These are phyloP conservation scores for Chlamydomonas schloesseri DNA, from an alignment of 139 green algal genomes.

Conservation along the genomic window DNA sequence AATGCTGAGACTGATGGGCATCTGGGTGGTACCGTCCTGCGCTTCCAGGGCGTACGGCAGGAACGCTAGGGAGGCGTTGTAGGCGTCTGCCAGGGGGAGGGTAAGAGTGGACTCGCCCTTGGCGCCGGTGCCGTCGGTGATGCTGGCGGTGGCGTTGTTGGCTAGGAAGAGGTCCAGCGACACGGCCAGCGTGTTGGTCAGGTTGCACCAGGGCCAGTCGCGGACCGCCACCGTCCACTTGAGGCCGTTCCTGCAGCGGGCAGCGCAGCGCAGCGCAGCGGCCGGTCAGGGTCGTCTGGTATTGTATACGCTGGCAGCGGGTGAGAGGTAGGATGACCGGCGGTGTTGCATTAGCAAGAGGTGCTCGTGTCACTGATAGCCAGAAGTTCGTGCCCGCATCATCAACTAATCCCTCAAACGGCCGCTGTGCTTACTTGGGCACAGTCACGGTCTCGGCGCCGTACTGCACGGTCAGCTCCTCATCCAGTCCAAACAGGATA, in stretches of 20 bases:
- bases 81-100: background rate
- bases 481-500: constrained; percentile 32
- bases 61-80: background rate
- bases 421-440: no score
- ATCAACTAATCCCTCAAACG: no score
- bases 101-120: background rate
- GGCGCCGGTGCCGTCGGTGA: background rate
- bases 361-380: no score
- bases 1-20: no score
- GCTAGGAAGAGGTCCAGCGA: background rate
- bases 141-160: background rate
- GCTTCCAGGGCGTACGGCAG: background rate
- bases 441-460: background rate
- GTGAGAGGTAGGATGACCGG: no score
- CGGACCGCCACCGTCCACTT: constrained; percentile 17
- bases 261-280: no score
- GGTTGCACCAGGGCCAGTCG: constrained; percentile 37
- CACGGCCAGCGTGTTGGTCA: background rate
- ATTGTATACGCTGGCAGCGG: no score
- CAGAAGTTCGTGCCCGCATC: no score
- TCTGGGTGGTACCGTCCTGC: background rate
- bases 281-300: no score
- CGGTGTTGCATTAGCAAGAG: no score
- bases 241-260: constrained; percentile 30
- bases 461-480: constrained; percentile 2